Evolutionary conservation across 345 rosid genomes (phyloP).

Genomic region (Heritiera littoralis): DNA sequence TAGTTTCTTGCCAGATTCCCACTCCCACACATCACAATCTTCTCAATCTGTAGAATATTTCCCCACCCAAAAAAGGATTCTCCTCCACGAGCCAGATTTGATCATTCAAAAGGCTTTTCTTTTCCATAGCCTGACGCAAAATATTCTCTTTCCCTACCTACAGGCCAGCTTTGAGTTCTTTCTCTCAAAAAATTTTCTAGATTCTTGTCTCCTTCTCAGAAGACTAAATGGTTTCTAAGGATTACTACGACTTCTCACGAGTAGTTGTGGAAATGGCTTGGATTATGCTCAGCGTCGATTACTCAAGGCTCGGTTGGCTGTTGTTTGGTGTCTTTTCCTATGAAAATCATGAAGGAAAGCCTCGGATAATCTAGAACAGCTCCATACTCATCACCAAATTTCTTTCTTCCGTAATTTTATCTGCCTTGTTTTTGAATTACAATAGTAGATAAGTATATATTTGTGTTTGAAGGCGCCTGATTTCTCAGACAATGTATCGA

Average conservation of each 20-base stretch:
- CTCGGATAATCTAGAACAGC: slow-evolving; percentile 64
- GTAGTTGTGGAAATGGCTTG: slow-evolving; percentile 63
- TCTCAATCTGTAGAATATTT: background rate
- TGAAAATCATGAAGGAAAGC: slow-evolving; percentile 90
- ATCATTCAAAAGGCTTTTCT: background rate
- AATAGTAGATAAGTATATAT: background rate
- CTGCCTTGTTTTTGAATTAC: background rate
- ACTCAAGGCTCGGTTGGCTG: slow-evolving; percentile 74
- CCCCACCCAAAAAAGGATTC: slow-evolving; percentile 1
- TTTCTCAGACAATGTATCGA: slow-evolving; percentile 47
- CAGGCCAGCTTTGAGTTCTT: background rate
- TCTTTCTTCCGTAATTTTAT: background rate
- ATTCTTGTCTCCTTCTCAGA: background rate
- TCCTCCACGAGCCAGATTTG: slow-evolving; percentile 26
- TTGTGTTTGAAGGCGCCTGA: slow-evolving; percentile 22
- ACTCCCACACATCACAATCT: background rate
- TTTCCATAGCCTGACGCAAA: slow-evolving; percentile 30
- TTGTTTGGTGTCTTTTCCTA: slow-evolving; percentile 76
- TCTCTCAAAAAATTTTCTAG: background rate
- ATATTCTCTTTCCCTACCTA: slow-evolving; percentile 32
- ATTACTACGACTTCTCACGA: slow-evolving; percentile 44
- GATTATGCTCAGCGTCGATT: slow-evolving; percentile 73
- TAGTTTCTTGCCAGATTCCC: slow-evolving; percentile 3
- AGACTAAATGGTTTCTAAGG: slow-evolving; percentile 62
- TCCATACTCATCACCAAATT: background rate